A percentile compares a stretch with the other conserved stretches of the same genome.
These are phyloP conservation scores for Dryas alaskensis DNA, from an alignment of 306 rosid species.

Conservation along the genomic window DNA sequence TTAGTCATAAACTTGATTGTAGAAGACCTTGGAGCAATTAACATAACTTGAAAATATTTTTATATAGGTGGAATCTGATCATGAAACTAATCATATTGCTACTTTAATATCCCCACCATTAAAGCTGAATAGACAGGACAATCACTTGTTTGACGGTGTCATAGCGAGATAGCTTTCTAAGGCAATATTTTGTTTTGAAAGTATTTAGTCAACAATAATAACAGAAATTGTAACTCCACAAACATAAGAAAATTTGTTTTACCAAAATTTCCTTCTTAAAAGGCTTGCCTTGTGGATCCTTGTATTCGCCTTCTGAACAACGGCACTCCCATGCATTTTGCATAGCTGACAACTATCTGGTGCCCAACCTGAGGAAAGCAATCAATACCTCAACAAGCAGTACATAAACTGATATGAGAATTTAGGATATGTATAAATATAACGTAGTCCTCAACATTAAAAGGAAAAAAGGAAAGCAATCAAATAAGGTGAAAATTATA, in stretches of 20 bases:
- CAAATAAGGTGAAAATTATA: background rate
- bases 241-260: constrained; percentile 25
- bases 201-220: background rate
- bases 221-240: constrained; percentile 22
- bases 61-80: no score
- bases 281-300: constrained; percentile 93
- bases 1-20: no score
- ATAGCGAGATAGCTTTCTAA: no score
- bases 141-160: no score
- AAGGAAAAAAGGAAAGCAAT: background rate
- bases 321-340: constrained; percentile 97
- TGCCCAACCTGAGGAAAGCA: constrained; percentile 82
- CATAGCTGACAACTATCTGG: constrained; percentile 77
- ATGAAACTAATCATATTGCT: no score
- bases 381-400: constrained; percentile 15
- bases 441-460: no score
- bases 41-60: no score
- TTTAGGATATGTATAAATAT: no score
- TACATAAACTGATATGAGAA: background rate
- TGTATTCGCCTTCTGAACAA: constrained; percentile 85
- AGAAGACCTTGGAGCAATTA: no score
- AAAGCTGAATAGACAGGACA: no score
- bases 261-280: constrained; percentile 37
- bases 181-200: no score
- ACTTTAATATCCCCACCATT: no score